phyloP scores from a whole-genome alignment of 345 rosid genomes.

The Syzygium grande region DNA sequence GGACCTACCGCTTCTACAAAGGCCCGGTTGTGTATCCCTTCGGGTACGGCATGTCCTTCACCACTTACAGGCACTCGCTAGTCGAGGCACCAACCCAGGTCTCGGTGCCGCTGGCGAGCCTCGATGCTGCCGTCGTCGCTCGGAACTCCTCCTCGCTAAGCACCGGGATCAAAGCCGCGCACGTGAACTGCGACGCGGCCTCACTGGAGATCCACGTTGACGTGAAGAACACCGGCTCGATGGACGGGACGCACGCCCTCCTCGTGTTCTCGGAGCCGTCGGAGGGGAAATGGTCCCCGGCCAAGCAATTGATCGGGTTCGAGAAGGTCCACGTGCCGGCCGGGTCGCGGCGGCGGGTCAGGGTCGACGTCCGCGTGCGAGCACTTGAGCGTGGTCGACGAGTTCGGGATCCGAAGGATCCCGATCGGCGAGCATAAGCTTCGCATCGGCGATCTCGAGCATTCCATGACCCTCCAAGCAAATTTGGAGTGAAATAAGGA shows the following conservation, averaged over 20 bases:
- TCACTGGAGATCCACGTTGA: conserved; percentile 41
- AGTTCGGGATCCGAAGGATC: conserved; percentile 71
- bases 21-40: conserved; percentile 87
- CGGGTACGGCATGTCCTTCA: conserved; percentile 72
- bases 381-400: conserved; percentile 72
- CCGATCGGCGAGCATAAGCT: conserved; percentile 74
- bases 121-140: conserved; percentile 1
- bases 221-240: conserved; percentile 54
- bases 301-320: conserved; percentile 63
- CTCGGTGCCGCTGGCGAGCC: conserved; percentile 26
- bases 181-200: conserved; percentile 42
- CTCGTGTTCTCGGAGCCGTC: conserved; percentile 64
- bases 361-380: conserved; percentile 53
- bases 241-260: conserved; percentile 74
- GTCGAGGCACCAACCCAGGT: conserved; percentile 34
- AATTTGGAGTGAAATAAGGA: neutral
- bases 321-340: conserved; percentile 57
- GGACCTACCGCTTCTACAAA: conserved; percentile 87
- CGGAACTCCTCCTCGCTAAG: conserved; percentile 19
- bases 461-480: conserved; percentile 59
- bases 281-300: conserved; percentile 28
- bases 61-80: conserved; percentile 36
- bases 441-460: conserved; percentile 66
- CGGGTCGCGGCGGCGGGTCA: conserved; percentile 38
- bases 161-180: conserved; percentile 35